Evolutionary conservation across 2,329 filamentous ascomycete genomes (phyloP), one percentile per base, ranked within the genome.

Genomic region (Aspergillus versicolor): DNA sequence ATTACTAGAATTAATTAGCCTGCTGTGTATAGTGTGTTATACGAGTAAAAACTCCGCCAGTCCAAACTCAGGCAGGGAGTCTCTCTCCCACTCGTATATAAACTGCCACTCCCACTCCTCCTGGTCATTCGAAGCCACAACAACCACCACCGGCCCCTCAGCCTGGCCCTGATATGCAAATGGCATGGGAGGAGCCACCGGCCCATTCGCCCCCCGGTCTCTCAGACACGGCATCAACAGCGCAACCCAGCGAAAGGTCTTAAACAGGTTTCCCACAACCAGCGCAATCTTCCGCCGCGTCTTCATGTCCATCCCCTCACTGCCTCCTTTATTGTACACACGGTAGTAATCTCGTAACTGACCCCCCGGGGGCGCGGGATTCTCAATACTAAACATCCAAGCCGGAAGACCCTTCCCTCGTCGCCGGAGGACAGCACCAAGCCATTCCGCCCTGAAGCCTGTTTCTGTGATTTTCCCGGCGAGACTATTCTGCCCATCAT

Each of bases 31-130:
- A 37, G 12, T 37, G n/a, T 56, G 38, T 30, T 19, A 52, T 17
- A 59, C 54, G 3, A 59, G 48, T 17, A 59, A 45, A 12, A 59
- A 7, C 12, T 59, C 40, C 40, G 8, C 27, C 3, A 57, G n/a
- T 15, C 8, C 5, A 42, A 59, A 59, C 32, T 59, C 57, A 5
- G 57, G 57, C 38, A 59, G 17, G n/a, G 37, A 50, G 6, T 34
- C 45, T 13, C 1, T 32, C 41, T 59, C 57, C 57, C 57, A 59
- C 43, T 59, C 54, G 53, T 57, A 22, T 40, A 57, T 41, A 57
- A 46, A 37, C 34, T 37, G 34, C 34, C 34, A 37, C 13, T 37
- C 34, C 34, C 34, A 37, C 34, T 15, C 34, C 12, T 7, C 2
- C 3, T 37, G 12, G 15, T 37, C 40, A 40, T 60, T 49, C 24